Base-by-base conservation (phyloP, 2,329 filamentous ascomycete species). In the Clarireedia hainanense region DNA sequence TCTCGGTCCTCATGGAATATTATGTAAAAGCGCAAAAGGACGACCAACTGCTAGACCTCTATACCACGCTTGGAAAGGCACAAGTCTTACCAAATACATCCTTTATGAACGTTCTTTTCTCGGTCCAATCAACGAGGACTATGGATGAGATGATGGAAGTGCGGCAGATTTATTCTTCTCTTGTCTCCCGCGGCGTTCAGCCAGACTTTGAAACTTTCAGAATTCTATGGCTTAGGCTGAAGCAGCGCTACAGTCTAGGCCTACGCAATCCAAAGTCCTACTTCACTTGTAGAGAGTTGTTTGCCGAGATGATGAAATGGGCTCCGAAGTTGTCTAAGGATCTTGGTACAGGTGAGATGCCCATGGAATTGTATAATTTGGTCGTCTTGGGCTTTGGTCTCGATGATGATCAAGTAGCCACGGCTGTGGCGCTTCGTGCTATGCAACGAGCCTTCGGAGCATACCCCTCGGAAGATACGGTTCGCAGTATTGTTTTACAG, bases 91-190 rank as follows among this genome's bases (percentile, higher is more conserved):
- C 85, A 1, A 85, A 89, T 65, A 81, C 83, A 7, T 88, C 85
- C 69, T 86, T 91, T 72, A 82, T 91, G 76, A 94, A 92, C 69
- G 86, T 91, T 66, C 73, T 91, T 23, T 79, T 94, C 26, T 81
- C 83, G 58, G 56, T 57, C 15, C 61, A 65, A 58, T 59, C 61
- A 3, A 65, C 62, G 60, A 61, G 60, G n/a, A 65, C 15, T 27
- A 17, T n/a, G 42, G 26, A 24, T 6, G 27, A 20, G 7, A 42
- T 42, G n/a, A 10, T n/a, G 14, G n/a, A 55, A 10, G 27, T 39
- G 10, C 39, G 24, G 37, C 10, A 48, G 15, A 39, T 48, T 10
- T 55, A 50, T 42, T 5, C 50, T 23, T 17, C 7, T 15, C 39
- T 45, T 15, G 15, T 55, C 20, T 15, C 2, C 7, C 39, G 59